These are phyloP conservation scores for Paramecium primaurelia DNA, from an alignment of 73 alveolate species.

Conservation along the genomic window DNA sequence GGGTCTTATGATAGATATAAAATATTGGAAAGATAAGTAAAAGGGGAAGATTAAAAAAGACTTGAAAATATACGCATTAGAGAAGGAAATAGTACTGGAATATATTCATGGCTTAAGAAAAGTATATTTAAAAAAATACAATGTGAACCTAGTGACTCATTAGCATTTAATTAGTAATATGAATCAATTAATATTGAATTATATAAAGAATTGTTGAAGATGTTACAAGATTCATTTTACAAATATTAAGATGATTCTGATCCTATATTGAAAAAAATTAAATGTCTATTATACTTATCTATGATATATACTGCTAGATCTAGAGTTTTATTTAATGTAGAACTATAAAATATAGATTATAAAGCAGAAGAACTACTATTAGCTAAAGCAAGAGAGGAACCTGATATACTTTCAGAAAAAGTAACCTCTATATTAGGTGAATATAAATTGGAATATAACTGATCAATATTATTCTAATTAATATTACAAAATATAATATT, in stretches of 20 bases:
- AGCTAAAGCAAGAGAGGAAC: not conserved
- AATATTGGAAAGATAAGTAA: not conserved
- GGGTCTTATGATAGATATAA: not conserved
- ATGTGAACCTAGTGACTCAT: not conserved
- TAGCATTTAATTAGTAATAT: not conserved
- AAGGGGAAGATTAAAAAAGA: not conserved
- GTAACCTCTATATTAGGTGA: not conserved
- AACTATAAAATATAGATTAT: not conserved
- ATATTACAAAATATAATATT: not conserved
- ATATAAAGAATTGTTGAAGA: not conserved
- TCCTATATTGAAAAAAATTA: not conserved
- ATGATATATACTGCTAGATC: conserved; percentile 15
- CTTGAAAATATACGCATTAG: not conserved
- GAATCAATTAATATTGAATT: not conserved
- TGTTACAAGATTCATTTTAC: not conserved
- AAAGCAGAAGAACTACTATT: not conserved
- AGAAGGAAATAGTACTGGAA: not conserved
- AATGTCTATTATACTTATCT: not conserved
- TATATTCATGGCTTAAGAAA: not conserved
- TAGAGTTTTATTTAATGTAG: not conserved
- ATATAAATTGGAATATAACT: not conserved
- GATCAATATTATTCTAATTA: not conserved
- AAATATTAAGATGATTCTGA: not conserved
- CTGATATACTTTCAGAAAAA: not conserved
- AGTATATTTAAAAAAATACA: not conserved